Conservation (phyloP, 2,329 filamentous ascomycete species). For the Arthrobotrys pseudoclavata region DNA sequence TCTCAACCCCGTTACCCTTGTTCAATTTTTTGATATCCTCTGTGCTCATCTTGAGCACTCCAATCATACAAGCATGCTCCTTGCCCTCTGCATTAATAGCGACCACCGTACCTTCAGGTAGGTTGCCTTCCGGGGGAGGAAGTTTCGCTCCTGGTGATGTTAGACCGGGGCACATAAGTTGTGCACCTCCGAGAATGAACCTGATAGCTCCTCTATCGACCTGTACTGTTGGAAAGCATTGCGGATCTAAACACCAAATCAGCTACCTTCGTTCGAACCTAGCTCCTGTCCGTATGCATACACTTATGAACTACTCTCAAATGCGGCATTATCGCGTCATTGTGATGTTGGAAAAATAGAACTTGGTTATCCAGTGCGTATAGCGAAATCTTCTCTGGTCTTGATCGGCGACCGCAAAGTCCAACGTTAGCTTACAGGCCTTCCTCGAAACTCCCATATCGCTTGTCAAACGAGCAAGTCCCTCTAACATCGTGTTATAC, state of each 20-base stretch:
- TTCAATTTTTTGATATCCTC: slow-evolving; percentile 93
- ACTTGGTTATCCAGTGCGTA: slow-evolving; percentile 84
- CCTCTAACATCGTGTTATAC: slow-evolving; percentile 23
- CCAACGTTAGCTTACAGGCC: slow-evolving; percentile 19
- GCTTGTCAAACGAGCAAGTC: slow-evolving; percentile 2
- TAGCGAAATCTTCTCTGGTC: slow-evolving; percentile 86
- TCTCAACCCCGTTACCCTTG: slow-evolving; percentile 93
- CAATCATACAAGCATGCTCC: slow-evolving; percentile 88
- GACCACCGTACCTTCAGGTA: slow-evolving; percentile 85
- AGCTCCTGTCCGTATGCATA: neutral
- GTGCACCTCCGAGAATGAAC: slow-evolving; percentile 92
- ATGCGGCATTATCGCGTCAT: slow-evolving; percentile 84
- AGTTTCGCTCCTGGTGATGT: slow-evolving; percentile 85
- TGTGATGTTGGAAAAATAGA: slow-evolving; percentile 90
- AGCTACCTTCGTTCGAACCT: neutral
- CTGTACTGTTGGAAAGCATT: slow-evolving; percentile 83
- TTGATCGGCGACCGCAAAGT: slow-evolving; percentile 63
- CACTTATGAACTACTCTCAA: slow-evolving; percentile 83
- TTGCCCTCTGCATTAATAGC: slow-evolving; percentile 95
- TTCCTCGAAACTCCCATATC: neutral
- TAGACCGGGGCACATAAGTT: slow-evolving; percentile 94
- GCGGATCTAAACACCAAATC: slow-evolving; percentile 71
- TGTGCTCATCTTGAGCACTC: slow-evolving; percentile 84
- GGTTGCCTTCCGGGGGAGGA: slow-evolving; percentile 73
- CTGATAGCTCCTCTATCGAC: slow-evolving; percentile 97